Evolutionary conservation across 2,329 filamentous ascomycete genomes (phyloP).

Genomic region (Alternaria rosae): DNA sequence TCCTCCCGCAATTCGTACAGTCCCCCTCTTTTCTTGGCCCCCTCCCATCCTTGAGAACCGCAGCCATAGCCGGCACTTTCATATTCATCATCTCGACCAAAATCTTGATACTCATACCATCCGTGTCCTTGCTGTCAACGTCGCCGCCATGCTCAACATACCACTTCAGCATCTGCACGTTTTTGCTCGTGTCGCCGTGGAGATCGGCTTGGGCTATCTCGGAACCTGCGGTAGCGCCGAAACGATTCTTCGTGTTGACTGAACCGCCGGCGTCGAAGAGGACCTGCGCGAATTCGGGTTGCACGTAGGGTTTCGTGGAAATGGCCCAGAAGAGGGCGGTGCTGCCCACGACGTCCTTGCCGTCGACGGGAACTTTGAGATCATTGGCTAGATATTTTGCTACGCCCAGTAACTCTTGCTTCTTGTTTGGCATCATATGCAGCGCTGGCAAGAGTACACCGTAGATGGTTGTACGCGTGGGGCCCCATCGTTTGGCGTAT

Average conservation of each 20-base stretch:
- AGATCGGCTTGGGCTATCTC: slow-evolving; percentile 25
- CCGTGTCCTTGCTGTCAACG: slow-evolving; percentile 23
- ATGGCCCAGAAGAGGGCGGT: slow-evolving; percentile 25
- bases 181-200: slow-evolving; percentile 13
- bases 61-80: slow-evolving; percentile 14
- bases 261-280: slow-evolving; percentile 23
- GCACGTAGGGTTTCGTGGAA: slow-evolving; percentile 21
- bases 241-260: slow-evolving; percentile 22
- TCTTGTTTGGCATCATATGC: slow-evolving; percentile 6
- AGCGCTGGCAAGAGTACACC: slow-evolving; percentile 18
- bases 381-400: slow-evolving; percentile 18
- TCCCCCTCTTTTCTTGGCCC: slow-evolving; percentile 14
- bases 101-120: slow-evolving; percentile 22
- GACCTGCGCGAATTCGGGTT: slow-evolving; percentile 21
- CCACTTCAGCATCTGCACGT: slow-evolving; percentile 26
- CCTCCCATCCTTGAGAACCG: slow-evolving; percentile 11
- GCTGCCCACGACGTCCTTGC: slow-evolving; percentile 17
- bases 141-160: slow-evolving; percentile 27
- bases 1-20: slow-evolving; percentile 20
- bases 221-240: slow-evolving; percentile 14
- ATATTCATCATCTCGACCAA: slow-evolving; percentile 23
- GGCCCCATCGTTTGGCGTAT: slow-evolving; percentile 21
- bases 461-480: slow-evolving; percentile 18
- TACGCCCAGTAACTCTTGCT: slow-evolving; percentile 8
- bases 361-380: slow-evolving; percentile 19